Percentiles rank a stretch among this genome's conserved stretches.
Evolutionary conservation across 306 rosid species (phyloP).

Genomic region (Sechiopsis laciniata): DNA sequence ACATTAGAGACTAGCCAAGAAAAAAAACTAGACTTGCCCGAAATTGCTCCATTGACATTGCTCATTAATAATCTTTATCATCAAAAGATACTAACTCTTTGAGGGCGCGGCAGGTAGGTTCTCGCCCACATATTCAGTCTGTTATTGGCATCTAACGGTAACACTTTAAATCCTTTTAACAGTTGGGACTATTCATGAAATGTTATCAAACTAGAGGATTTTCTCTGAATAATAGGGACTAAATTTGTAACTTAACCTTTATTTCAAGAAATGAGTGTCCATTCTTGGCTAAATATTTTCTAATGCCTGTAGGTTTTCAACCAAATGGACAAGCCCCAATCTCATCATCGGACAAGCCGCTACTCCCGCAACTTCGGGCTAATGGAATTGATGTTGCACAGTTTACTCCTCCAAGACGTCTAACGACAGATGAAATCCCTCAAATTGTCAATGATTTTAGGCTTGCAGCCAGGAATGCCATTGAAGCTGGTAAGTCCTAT

Average conservation of each 20-base stretch:
- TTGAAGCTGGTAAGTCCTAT: constrained; percentile 59
- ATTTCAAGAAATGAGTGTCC: neutral
- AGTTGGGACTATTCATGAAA: too few relatives aligned
- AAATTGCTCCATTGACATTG: too few relatives aligned
- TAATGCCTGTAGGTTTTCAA: constrained; percentile 33
- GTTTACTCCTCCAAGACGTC: constrained; percentile 47
- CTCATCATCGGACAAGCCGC: constrained; percentile 50
- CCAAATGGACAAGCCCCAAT: constrained; percentile 50
- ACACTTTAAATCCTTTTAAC: too few relatives aligned
- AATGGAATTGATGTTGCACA: constrained; percentile 34
- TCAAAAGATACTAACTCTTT: too few relatives aligned
- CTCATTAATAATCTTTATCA: too few relatives aligned
- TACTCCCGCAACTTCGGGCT: constrained; percentile 26
- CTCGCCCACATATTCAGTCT: too few relatives aligned
- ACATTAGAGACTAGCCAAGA: too few relatives aligned
- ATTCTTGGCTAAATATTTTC: neutral
- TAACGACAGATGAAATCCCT: constrained; percentile 55
- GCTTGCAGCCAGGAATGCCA: constrained; percentile 54
- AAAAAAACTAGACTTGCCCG: too few relatives aligned
- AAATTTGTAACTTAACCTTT: neutral
- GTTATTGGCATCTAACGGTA: too few relatives aligned
- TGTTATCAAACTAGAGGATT: too few relatives aligned
- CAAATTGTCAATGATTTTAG: constrained; percentile 50
- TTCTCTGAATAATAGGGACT: too few relatives aligned
- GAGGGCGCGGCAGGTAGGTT: too few relatives aligned